Evolutionary conservation across 371 early-diverging fungal species (phyloP), one percentile per base, ranked within the genome.

Genomic region (Mortierella sp.): DNA sequence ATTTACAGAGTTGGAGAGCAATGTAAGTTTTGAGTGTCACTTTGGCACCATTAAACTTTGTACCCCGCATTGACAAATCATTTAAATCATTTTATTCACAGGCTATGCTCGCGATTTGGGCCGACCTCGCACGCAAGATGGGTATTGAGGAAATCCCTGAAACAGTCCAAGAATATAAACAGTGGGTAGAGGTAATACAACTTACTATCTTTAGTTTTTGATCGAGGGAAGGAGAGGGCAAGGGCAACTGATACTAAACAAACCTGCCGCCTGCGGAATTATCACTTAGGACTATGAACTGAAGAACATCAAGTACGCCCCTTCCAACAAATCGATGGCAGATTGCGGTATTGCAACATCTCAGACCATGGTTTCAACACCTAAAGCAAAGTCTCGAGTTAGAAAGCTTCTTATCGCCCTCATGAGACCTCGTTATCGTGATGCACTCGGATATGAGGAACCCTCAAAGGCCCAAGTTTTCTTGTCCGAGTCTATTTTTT

Each of bases 101-200:
- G 75, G 77, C 71, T 0, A 35, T 66, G 2, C 57, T 71, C 3
- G 71, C 72, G 26, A 66, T 87, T 0, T 90, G 89, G 89, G 75
- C 72, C 32, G 71, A 78, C 47, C 70, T 84, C 62, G 88, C 88
- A 0, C 61, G 60, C 18, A 60, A 73, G 18, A 87, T 89, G 88
- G 80, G 84, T 20, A 88, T 90, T 43, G 71, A 87, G 57, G 72
- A 88, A 63, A 89, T 90, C 18, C 90, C 90, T 3, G 74, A 80
- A 18, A 85, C 88, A 6, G 16, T 84, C 2, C 84, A 86, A 22
- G 85, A 79, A 16, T 75, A 87, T 58, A 52, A 32, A 5, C 64
- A 63, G 11, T 85, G 87, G 61, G 68, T 83, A 49, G 77, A 87
- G 67, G 75, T 75, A 75, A 28, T 5, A 32, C 24, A 14, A 10